Evolutionary conservation across 768 basidiomycete species (phyloP), one percentile per base, ranked within the genome.

Genomic region (Pleurotus salmoneostramineus): DNA sequence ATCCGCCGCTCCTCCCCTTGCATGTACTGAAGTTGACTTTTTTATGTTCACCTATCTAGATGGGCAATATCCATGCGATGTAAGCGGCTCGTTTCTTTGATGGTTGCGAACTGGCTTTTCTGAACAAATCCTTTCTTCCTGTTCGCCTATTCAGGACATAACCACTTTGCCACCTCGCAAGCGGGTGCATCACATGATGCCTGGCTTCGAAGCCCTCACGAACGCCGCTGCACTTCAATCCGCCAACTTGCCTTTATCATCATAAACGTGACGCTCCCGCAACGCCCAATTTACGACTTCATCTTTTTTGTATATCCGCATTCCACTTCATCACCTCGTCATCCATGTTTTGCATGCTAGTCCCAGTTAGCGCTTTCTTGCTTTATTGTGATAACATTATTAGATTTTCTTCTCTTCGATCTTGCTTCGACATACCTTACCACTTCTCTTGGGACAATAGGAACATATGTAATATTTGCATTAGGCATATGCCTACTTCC

Each of bases 161-260:
- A 68, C 81, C 59, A 75, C 74, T 43, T 65, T 84, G 44, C 81
- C 80, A 47, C 83, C 85, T 14, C 77, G 86, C 65, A 87, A 88
- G 71, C 82, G 86, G 56, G 72, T 80, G 17, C 86, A 87, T 68
- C 84, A 86, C 66, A 81, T 86, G 77, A 82, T 85, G 71, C 75
- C 78, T 49, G 75, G 76, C 12, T 84, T 81, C 63, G 81, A 85
- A 66, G 74, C 83, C 63, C 69, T 81, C 74, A 79, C 75, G 65
- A 77, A 73, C 60, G 72, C 79, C 50, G 52, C 52, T n/a, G 75
- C 82, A 47, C 63, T 87, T 63, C 84, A 84, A 63, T 68, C 82
- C 50, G 79, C 81, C 60, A 81, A 77, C 62, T 78, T 85, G 74
- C 67, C 80, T 60, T 70, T 85, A 64, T 78, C 80, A 66, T 75